Evolutionary conservation across 2,329 filamentous ascomycete genomes (phyloP).

Genomic region (Didymella keratinophila): DNA sequence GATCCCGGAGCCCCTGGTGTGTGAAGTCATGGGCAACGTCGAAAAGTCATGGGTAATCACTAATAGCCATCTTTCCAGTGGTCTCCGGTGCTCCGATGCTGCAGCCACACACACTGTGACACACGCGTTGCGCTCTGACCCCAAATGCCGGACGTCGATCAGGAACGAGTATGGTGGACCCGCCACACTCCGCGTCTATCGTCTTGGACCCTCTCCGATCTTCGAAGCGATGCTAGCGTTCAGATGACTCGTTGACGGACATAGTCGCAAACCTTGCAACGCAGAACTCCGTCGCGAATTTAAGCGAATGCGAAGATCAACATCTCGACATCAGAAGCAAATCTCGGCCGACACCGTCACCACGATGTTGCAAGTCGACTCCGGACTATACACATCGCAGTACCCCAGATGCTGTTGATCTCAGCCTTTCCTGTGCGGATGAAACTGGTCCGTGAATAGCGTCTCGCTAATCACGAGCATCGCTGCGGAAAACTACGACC

Average conservation of each 20-base stretch:
- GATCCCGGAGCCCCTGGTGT: not conserved
- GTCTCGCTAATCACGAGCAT: not conserved
- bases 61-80: not conserved
- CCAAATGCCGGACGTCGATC: conserved; percentile 9
- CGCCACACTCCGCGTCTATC: conserved; percentile 2
- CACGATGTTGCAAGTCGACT: not conserved
- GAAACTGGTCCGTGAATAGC: not conserved
- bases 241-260: conserved; percentile 3
- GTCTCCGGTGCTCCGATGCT: not conserved
- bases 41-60: not conserved
- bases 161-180: conserved; percentile 2
- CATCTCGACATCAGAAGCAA: not conserved
- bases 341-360: not conserved
- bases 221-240: not conserved
- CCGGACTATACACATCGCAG: not conserved
- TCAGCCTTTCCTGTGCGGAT: not conserved
- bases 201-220: not conserved
- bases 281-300: not conserved
- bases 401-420: not conserved
- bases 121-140: not conserved
- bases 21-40: not conserved
- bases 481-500: not conserved
- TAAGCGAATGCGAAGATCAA: conserved; percentile 2
- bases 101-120: conserved; percentile 4
- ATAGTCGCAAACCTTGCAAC: not conserved